Percentiles rank a stretch among this genome's conserved stretches.
phyloP scores from a whole-genome alignment of 2,329 filamentous ascomycete genomes.

The Cytospora piceae region DNA sequence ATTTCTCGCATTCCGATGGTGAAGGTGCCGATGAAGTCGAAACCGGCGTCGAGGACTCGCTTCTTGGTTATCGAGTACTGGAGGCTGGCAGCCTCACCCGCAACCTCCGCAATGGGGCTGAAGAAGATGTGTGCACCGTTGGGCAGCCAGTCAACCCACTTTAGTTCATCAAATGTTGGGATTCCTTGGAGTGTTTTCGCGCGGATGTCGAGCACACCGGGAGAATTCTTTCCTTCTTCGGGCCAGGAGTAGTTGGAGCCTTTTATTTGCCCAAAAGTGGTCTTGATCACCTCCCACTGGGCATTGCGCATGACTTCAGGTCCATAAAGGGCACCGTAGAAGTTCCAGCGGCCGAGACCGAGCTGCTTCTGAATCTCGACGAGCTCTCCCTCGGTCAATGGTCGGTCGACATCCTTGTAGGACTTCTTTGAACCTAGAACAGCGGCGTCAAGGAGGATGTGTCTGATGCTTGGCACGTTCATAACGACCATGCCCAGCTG shows the following conservation, averaged over 20 bases:
- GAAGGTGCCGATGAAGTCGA: slow-evolving; percentile 41
- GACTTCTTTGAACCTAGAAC: slow-evolving; percentile 39
- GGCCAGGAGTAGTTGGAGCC: slow-evolving; percentile 43
- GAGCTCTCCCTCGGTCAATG: slow-evolving; percentile 44
- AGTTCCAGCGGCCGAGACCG: slow-evolving; percentile 49
- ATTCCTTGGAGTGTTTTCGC: slow-evolving; percentile 38
- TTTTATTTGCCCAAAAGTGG: slow-evolving; percentile 40
- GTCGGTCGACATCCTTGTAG: slow-evolving; percentile 34
- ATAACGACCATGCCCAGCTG: slow-evolving; percentile 42
- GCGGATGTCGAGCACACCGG: slow-evolving; percentile 18
- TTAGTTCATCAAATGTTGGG: slow-evolving; percentile 45
- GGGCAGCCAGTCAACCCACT: slow-evolving; percentile 43
- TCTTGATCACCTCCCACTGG: slow-evolving; percentile 39
- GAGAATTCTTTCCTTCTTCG: slow-evolving; percentile 38
- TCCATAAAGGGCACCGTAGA: slow-evolving; percentile 48
- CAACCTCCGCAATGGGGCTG: slow-evolving; percentile 43
- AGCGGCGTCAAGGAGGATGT: slow-evolving; percentile 48
- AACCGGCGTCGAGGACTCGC: slow-evolving; percentile 34
- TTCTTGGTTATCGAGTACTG: slow-evolving; percentile 40
- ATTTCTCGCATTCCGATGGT: slow-evolving; percentile 46
- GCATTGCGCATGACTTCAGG: slow-evolving; percentile 36
- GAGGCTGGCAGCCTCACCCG: slow-evolving; percentile 40
- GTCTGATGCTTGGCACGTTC: slow-evolving; percentile 50
- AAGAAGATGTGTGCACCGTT: slow-evolving; percentile 45
- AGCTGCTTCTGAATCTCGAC: slow-evolving; percentile 46